These are phyloP conservation scores for Populus alba DNA, from an alignment of 345 rosid species.

Conservation along the genomic window DNA sequence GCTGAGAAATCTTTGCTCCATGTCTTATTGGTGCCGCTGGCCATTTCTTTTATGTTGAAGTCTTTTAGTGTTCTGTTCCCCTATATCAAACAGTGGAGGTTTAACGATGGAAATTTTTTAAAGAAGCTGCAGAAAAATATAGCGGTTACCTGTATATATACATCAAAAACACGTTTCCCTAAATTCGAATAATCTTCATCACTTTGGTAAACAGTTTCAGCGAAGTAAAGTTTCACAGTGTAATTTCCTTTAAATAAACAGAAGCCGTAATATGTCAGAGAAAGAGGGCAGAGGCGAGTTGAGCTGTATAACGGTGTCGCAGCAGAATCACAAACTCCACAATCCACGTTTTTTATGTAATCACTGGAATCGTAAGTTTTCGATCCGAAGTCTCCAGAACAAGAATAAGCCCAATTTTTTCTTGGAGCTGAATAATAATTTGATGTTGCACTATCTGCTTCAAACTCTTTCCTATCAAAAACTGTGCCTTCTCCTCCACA, in stretches of 20 bases:
- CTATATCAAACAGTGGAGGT: too few species aligned
- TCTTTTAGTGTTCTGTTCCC: too few species aligned
- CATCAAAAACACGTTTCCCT: constrained; percentile 18
- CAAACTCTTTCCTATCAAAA: too few species aligned
- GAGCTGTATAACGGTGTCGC: neutral
- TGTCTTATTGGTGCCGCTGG: too few species aligned
- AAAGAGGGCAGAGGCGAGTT: constrained; percentile 21
- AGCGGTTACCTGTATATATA: constrained; percentile 21
- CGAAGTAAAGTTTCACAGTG: neutral
- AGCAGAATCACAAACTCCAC: neutral
- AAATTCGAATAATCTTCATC: constrained; percentile 8
- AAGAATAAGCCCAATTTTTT: constrained; percentile 17
- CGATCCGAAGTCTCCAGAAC: neutral
- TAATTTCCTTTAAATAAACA: neutral
- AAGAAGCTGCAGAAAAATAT: too few species aligned
- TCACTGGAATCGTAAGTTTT: neutral
- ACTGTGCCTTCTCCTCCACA: too few species aligned
- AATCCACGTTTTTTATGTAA: neutral
- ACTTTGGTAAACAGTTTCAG: constrained; percentile 3
- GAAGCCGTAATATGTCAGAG: constrained; percentile 24
- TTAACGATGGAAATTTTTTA: too few species aligned
- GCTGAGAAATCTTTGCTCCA: too few species aligned
- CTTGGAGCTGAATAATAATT: neutral
- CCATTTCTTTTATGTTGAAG: too few species aligned
- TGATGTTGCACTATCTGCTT: too few species aligned